Evolutionary conservation across 768 basidiomycete species (phyloP), one percentile per base, ranked within the genome.

Genomic region (Tephrocybe sp.): DNA sequence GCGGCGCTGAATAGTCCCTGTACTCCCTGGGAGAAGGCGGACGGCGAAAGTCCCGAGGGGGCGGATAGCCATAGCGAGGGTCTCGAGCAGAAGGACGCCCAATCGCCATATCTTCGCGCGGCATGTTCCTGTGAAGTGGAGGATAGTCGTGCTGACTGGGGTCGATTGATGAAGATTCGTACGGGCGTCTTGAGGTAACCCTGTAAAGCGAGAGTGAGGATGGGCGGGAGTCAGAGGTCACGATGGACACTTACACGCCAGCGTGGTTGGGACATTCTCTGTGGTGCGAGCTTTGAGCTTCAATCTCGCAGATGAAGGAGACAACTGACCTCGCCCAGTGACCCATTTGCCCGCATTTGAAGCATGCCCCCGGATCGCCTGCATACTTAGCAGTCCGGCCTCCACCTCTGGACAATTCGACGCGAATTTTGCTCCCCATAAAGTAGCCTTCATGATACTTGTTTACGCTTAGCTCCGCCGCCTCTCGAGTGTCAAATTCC

Each of bases 371-470:
- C 12, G 90, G 89, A 44, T 92, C 92, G n/a, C 85, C 83, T n/a
- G 79, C 68, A 52, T 84, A 89, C 63, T 89, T 92, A 8, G 87
- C 85, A 12, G 86, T 83, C 49, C 89, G 77, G 13, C 89, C 87
- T 44, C 90, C 89, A 25, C 89, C 89, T 64, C 86, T 89, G 26
- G 92, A 92, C 12, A 86, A 70, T 62, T 93, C 92, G 9, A 93
- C 92, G 9, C 88, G 84, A 48, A 94, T 92, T 73, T 89, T 92
- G 66, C 91, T 92, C 35, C 92, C 91, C 89, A 94, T 90, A 65
- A 94, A 94, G 54, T 76, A 86, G 1, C 91, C 90, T 72, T 92
- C 90, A 54, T 94, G 80, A 59, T 93, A 94, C 63, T 92, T 92
- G 4, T 84, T 80, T 5, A 93, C 89, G 51, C 89, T 90, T 65